Evolutionary conservation across 257 asterid genomes (phyloP).

Genomic region (Solanum sejunctum): DNA sequence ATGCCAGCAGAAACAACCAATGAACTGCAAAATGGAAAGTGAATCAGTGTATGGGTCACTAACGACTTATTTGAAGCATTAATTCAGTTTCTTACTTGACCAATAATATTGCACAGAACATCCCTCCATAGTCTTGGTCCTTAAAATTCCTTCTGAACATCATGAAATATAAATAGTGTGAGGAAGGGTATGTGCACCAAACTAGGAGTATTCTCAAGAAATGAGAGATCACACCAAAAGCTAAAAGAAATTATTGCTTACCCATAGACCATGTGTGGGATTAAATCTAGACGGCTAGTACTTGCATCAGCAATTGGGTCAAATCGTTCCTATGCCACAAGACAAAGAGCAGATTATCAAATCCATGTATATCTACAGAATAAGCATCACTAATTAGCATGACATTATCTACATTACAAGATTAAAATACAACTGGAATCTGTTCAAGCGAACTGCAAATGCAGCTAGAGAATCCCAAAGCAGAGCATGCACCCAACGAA

Average conservation of each 20-base stretch:
- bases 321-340: conserved; percentile 55
- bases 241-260: conserved; percentile 10
- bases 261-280: conserved; percentile 83
- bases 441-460: not conserved
- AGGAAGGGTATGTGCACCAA: not conserved
- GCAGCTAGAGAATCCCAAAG: not conserved
- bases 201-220: not conserved
- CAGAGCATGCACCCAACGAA: not conserved
- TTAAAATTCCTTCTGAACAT: conserved; percentile 39
- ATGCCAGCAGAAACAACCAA: conserved; percentile 68
- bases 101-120: conserved; percentile 57
- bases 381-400: not conserved
- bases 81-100: conserved; percentile 42
- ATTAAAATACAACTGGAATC: not conserved
- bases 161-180: not conserved
- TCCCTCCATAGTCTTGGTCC: conserved; percentile 77
- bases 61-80: not conserved
- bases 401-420: not conserved
- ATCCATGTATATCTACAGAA: not conserved
- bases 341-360: not conserved
- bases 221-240: not conserved
- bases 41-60: not conserved
- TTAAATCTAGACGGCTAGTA: conserved; percentile 58
- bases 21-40: conserved; percentile 31
- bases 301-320: conserved; percentile 74